Percentiles rank a stretch among this genome's conserved stretches.
phyloP scores from a whole-genome alignment of 129 eudicot genomes.

The Glebionis coronaria region DNA sequence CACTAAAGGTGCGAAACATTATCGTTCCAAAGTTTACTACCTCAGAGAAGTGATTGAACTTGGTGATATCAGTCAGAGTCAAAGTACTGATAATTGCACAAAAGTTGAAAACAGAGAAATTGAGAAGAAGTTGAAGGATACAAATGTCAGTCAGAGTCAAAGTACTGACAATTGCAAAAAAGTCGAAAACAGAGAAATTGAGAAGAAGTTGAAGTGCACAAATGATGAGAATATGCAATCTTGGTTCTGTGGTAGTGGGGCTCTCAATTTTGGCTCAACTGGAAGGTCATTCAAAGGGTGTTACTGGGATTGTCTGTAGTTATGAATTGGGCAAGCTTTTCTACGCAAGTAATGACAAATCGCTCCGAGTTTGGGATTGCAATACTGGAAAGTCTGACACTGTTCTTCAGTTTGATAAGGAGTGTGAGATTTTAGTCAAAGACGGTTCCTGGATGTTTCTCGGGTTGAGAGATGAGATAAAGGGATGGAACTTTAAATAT shows the following conservation, averaged over 20 bases:
- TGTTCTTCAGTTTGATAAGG: constrained; percentile 32
- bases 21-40: no score
- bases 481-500: constrained; percentile 63
- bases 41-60: no score
- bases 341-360: constrained; percentile 53
- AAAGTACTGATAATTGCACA: no score
- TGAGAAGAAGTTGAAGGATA: no score
- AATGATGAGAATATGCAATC: constrained; percentile 37
- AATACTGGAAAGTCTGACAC: constrained; percentile 56
- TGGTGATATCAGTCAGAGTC: no score
- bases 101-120: no score
- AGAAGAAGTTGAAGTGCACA: not conserved
- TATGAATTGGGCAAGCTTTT: constrained; percentile 49
- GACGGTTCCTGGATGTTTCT: constrained; percentile 70
- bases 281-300: constrained; percentile 61
- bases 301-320: constrained; percentile 58
- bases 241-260: constrained; percentile 48
- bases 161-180: no score
- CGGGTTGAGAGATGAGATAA: constrained; percentile 51
- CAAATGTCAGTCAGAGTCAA: no score
- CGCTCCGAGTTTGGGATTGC: constrained; percentile 70
- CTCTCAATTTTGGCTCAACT: constrained; percentile 51
- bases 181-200: not conserved
- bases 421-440: constrained; percentile 44
- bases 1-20: no score